These are phyloP conservation scores for Globisporangium emineosum DNA, from an alignment of 352 stramenopile species.

Conservation along the genomic window DNA sequence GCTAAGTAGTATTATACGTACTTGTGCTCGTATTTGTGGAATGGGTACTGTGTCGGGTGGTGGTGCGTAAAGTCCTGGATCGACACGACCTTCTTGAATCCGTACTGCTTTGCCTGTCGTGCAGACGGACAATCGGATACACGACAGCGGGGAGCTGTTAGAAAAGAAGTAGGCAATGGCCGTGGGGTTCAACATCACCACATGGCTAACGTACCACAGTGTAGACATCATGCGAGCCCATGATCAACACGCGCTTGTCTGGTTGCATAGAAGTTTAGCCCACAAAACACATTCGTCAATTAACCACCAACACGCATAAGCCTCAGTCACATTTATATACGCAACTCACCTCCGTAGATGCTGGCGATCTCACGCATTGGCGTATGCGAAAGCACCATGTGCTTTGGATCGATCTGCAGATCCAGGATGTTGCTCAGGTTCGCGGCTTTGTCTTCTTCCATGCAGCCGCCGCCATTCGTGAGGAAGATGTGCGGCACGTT, in stretches of 20 bases:
- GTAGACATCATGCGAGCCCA: constrained; percentile 83
- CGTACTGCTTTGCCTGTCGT: constrained; percentile 60
- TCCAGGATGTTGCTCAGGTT: constrained; percentile 65
- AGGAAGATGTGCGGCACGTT: constrained; percentile 88
- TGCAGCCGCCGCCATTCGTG: constrained; percentile 87
- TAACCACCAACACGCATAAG: background rate
- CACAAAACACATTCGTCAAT: background rate
- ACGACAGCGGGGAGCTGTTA: background rate
- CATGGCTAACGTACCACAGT: constrained; percentile 49
- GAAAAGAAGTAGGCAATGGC: background rate
- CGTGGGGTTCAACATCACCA: background rate
- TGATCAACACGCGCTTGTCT: constrained; percentile 84
- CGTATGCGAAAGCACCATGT: constrained; percentile 88
- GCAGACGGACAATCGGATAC: background rate
- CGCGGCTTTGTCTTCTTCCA: constrained; percentile 82
- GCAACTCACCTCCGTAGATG: constrained; percentile 45
- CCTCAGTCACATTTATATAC: background rate
- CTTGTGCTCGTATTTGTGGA: constrained; percentile 64
- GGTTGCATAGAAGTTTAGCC: background rate
- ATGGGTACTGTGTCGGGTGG: constrained; percentile 78
- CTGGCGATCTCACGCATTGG: constrained; percentile 81
- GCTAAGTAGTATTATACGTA: constrained; percentile 15
- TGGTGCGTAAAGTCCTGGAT: constrained; percentile 69
- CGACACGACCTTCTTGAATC: constrained; percentile 81
- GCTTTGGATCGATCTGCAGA: constrained; percentile 55